Conservation (phyloP, 495 filamentous ascomycete genomes). For the Talaromyces proteolyticus region DNA sequence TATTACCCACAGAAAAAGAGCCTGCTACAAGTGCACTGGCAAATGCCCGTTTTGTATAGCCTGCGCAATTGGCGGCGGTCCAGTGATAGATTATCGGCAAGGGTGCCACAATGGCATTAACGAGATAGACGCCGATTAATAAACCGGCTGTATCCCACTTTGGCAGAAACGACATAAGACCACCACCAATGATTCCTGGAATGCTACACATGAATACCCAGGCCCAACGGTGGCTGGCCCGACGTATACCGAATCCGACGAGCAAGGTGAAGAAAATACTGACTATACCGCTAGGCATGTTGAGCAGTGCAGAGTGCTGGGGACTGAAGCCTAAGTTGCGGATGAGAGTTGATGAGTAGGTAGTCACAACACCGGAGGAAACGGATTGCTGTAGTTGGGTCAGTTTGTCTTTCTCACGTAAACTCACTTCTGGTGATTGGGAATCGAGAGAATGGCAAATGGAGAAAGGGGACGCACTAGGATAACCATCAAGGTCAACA, state of each 20-base stretch:
- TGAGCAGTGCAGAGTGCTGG: constrained; percentile 51
- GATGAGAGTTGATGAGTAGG: constrained; percentile 57
- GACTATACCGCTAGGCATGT: constrained; percentile 57
- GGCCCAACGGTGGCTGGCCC: constrained; percentile 42
- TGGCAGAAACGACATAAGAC: constrained; percentile 53
- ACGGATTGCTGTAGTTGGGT: constrained; percentile 35
- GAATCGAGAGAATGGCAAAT: neutral
- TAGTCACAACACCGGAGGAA: constrained; percentile 55
- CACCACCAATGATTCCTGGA: constrained; percentile 50
- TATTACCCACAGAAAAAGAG: constrained; percentile 57
- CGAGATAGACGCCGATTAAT: constrained; percentile 59
- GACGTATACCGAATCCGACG: constrained; percentile 40
- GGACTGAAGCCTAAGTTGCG: constrained; percentile 50
- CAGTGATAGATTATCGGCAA: constrained; percentile 42
- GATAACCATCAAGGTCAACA: constrained; percentile 29
- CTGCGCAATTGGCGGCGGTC: constrained; percentile 41
- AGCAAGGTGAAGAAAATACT: constrained; percentile 50
- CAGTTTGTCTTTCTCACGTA: neutral
- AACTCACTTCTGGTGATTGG: neutral
- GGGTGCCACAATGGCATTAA: constrained; percentile 46
- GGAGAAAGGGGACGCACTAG: constrained; percentile 10
- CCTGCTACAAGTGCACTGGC: constrained; percentile 50
- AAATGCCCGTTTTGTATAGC: constrained; percentile 46
- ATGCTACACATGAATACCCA: constrained; percentile 38
- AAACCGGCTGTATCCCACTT: constrained; percentile 39